These are phyloP conservation scores for Fusarium sp. DNA, from an alignment of 2,329 filamentous ascomycete species.

Conservation along the genomic window DNA sequence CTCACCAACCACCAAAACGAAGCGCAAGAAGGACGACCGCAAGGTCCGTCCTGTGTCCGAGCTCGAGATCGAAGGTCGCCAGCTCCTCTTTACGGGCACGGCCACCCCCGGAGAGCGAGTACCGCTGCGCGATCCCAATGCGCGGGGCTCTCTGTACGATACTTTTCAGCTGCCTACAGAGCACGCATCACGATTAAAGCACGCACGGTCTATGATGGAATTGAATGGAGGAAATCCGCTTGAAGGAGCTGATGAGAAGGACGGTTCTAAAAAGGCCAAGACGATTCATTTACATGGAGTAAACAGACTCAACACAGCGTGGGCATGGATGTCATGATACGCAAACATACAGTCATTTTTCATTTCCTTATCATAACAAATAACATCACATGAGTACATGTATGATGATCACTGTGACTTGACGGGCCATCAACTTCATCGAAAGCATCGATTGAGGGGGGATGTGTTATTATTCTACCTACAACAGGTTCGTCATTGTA, in stretches of 20 bases:
- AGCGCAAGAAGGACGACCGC: background rate
- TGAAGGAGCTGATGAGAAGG: slow-evolving; percentile 18
- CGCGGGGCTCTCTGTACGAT: slow-evolving; percentile 39
- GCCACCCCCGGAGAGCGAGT: slow-evolving; percentile 26
- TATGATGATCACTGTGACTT: background rate
- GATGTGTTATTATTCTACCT: slow-evolving; percentile 67
- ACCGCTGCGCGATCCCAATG: slow-evolving; percentile 30
- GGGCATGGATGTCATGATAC: slow-evolving; percentile 45
- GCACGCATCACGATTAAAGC: slow-evolving; percentile 36
- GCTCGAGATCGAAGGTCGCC: slow-evolving; percentile 33
- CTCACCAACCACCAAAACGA: slow-evolving; percentile 12
- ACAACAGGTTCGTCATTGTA: slow-evolving; percentile 57
- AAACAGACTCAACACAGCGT: slow-evolving; percentile 45
- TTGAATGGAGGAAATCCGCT: slow-evolving; percentile 37
- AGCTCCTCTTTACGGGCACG: slow-evolving; percentile 28
- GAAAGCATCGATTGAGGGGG: slow-evolving; percentile 60
- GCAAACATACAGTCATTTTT: background rate
- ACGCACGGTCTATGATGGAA: slow-evolving; percentile 43
- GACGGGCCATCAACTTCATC: background rate
- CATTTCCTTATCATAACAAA: background rate
- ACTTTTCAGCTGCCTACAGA: slow-evolving; percentile 40
- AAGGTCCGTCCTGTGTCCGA: slow-evolving; percentile 20
- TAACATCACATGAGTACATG: background rate
- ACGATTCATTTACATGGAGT: slow-evolving; percentile 46
- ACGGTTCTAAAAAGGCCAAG: slow-evolving; percentile 33